These are phyloP conservation scores for Dissophora globulifera DNA, from an alignment of 192 early-diverging fungal species.

Conservation along the genomic window DNA sequence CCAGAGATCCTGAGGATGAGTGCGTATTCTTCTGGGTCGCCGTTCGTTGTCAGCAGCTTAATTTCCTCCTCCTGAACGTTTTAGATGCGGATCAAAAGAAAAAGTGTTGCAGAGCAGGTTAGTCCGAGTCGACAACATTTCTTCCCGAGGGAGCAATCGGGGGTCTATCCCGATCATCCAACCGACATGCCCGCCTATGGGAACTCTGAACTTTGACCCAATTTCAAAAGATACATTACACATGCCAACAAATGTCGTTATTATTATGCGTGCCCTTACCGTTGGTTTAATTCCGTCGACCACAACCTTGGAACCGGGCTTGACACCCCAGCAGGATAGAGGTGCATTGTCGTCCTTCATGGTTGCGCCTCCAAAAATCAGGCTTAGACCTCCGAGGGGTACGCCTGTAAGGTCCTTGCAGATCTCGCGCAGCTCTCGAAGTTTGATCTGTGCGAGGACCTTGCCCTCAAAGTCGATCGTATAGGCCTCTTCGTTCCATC, in stretches of 20 bases:
- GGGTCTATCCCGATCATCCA: too few relatives aligned
- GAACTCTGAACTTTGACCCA: conserved; percentile 4
- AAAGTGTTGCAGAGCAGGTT: too few relatives aligned
- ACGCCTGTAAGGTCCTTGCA: conserved; percentile 81
- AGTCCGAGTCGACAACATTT: too few relatives aligned
- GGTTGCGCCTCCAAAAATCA: conserved; percentile 75
- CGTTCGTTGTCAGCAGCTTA: conserved; percentile 55
- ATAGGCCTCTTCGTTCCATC: conserved; percentile 32
- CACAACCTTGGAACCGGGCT: conserved; percentile 75
- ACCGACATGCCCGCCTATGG: not conserved
- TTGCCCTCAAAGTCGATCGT: conserved; percentile 55
- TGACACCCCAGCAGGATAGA: conserved; percentile 78
- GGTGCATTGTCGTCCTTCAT: conserved; percentile 82
- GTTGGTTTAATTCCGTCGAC: conserved; percentile 77
- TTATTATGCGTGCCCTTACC: conserved; percentile 56
- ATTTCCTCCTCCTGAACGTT: conserved; percentile 53
- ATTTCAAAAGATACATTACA: too few relatives aligned
- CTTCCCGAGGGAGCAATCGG: too few relatives aligned
- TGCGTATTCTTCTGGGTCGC: conserved; percentile 64
- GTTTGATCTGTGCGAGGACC: conserved; percentile 63
- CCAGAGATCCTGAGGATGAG: conserved; percentile 58
- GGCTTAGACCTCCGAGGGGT: conserved; percentile 78
- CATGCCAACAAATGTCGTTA: too few relatives aligned
- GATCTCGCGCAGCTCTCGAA: conserved; percentile 79
- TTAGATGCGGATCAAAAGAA: too few relatives aligned